These are phyloP conservation scores for Fusarium xyrophilum DNA, from an alignment of 2,329 filamentous ascomycete species.

Conservation along the genomic window DNA sequence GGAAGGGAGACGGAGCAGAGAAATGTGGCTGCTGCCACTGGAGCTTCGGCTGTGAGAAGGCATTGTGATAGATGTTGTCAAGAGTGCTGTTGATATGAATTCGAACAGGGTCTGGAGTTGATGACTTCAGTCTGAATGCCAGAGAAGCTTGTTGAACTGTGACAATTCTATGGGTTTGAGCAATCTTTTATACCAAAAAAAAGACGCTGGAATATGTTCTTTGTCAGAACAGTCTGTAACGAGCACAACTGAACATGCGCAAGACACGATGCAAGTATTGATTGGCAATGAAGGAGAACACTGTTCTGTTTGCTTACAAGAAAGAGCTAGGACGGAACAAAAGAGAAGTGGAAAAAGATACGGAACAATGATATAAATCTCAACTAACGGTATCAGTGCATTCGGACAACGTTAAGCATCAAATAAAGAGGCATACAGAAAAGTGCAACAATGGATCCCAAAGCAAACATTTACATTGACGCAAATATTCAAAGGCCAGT, in stretches of 20 bases:
- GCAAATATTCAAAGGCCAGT: accelerated
- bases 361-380: not conserved
- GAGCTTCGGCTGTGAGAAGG: not conserved
- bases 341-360: accelerated
- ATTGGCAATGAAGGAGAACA: too few relatives aligned
- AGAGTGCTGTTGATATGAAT: not conserved
- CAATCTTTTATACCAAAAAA: not conserved
- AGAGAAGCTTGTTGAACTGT: accelerated
- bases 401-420: accelerated
- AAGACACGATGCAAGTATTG: accelerated
- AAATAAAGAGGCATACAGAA: too few relatives aligned
- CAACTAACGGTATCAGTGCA: accelerated
- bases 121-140: not conserved
- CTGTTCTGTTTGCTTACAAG: too few relatives aligned
- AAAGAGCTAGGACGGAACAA: not conserved
- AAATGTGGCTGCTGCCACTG: not conserved
- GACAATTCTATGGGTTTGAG: accelerated
- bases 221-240: not conserved
- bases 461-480: accelerated
- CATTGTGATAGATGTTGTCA: not conserved
- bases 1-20: not conserved
- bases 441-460: accelerated
- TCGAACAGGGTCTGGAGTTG: not conserved
- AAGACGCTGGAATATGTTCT: not conserved
- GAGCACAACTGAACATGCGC: accelerated